A percentile compares a stretch with the other conserved stretches of the same genome.
These are phyloP conservation scores for Penicillium sp. DNA, from an alignment of 2,329 filamentous ascomycete species.

Conservation along the genomic window DNA sequence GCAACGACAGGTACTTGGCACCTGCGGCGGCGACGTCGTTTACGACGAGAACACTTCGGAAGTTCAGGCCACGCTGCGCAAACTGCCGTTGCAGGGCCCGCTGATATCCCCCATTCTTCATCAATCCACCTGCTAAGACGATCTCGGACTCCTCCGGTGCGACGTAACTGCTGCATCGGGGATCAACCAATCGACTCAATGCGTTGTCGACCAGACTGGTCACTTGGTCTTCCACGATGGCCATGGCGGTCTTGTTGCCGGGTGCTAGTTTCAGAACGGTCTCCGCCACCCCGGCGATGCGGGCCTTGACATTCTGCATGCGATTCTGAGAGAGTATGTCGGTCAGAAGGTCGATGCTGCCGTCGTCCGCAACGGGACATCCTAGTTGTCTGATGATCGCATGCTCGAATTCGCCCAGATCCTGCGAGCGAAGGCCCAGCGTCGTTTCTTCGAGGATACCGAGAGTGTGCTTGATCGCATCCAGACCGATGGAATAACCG, in stretches of 20 bases:
- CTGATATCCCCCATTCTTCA: constrained; percentile 19
- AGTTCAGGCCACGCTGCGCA: constrained; percentile 3
- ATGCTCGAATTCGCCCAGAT: constrained; percentile 8
- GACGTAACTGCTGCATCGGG: constrained; percentile 9
- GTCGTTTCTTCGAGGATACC: constrained; percentile 27
- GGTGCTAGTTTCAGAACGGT: constrained; percentile 10
- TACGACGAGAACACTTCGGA: constrained; percentile 9
- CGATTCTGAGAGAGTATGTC: constrained; percentile 13
- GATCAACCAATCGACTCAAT: constrained; percentile 14
- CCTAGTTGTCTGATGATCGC: constrained; percentile 16
- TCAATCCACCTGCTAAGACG: constrained; percentile 22
- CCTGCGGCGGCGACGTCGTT: constrained; percentile 12
- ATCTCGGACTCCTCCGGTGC: constrained; percentile 10
- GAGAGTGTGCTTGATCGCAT: constrained; percentile 37
- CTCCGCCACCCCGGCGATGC: constrained; percentile 19
- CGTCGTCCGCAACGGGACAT: background rate
- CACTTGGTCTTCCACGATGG: constrained; percentile 14
- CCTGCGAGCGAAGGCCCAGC: constrained; percentile 9
- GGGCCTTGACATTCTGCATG: constrained; percentile 10
- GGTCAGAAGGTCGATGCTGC: constrained; percentile 16
- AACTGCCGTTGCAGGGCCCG: constrained; percentile 6
- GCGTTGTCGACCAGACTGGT: constrained; percentile 11
- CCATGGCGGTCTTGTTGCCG: constrained; percentile 3
- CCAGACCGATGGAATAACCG: constrained; percentile 42
- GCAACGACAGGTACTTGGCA: background rate